Base-by-base conservation (phyloP, 1,284 basidiomycete species). In the Tilletia indica region DNA sequence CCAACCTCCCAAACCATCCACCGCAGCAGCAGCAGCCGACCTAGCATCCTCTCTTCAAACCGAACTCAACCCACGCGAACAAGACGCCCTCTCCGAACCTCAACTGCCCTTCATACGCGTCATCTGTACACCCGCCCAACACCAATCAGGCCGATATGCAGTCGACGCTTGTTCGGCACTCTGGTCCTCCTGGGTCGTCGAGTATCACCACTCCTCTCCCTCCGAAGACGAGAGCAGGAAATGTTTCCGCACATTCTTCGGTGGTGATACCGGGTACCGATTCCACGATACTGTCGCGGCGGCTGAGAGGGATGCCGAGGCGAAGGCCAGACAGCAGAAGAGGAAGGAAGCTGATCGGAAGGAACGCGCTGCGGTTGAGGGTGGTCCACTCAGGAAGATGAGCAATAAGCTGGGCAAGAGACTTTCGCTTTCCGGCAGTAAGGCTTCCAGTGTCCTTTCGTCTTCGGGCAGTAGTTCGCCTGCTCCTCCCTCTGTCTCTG, bases 81-180 rank as follows among this genome's bases (percentile, higher is more conserved):
- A 34, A 19, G 66, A 67, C 66, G 61, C 61, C 14, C 61, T 64
- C 61, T 14, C 21, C 4, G 47, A 67, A 21, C 45, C 47, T 4
- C 4, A 14, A n/a, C 34, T n/a, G 9, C 36, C 61, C 36, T 64
- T 64, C 45, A 12, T 73, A 2, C 66, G 71, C 31, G 58, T 82
- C 6, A 70, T 79, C 3, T 83, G 82, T 31, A 82, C 81, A 2
- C 82, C 82, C 0, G 81, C 82, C 14, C 82, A 83, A 67, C 82
- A 83, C 63, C 79, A 78, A 1, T 83, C 82, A 0, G 82, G 82
- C 1, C 72, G 82, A 8, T 76, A 73, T 6, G 77, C 76, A 3
- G 61, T 77, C 3, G 82, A 83, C 66, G 56, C 79, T 1, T 73
- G 76, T 36, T 72, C 73, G 16, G 74, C 77, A 0, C 71, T 83